A percentile compares a stretch with the other conserved stretches of the same genome.
These are phyloP conservation scores for Paraphaeosphaeria minitans DNA, from an alignment of 2,329 filamentous ascomycete species.

Conservation along the genomic window DNA sequence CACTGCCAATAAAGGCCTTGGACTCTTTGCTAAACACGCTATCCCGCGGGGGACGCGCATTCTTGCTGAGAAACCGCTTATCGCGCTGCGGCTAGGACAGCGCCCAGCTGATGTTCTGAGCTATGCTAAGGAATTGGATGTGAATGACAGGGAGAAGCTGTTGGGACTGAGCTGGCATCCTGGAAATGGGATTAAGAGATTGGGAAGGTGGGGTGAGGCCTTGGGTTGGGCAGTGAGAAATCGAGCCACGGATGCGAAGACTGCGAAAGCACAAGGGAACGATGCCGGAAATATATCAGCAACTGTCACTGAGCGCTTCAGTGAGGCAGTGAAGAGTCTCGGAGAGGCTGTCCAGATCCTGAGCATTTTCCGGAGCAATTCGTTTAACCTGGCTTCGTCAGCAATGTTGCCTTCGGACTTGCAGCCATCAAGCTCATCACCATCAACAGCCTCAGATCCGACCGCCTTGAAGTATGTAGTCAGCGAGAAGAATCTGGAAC, in stretches of 20 bases:
- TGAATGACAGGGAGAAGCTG: background rate
- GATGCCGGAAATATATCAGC: background rate
- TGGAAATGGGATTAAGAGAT: background rate
- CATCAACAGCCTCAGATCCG: background rate
- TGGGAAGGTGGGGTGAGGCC: conserved; percentile 2
- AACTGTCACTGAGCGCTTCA: background rate
- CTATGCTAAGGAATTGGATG: background rate
- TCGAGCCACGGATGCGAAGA: background rate
- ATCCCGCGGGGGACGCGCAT: conserved; percentile 5
- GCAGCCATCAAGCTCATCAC: background rate
- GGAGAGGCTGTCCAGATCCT: conserved; percentile 1
- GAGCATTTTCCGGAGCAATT: conserved; percentile 10
- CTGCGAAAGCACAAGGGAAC: background rate
- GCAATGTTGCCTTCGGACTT: background rate
- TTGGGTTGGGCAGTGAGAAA: background rate
- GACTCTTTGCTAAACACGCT: conserved; percentile 2
- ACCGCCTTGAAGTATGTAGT: background rate
- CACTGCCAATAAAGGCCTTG: conserved; percentile 9
- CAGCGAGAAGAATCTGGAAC: too few species aligned
- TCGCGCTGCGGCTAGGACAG: background rate
- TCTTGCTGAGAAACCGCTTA: conserved; percentile 5
- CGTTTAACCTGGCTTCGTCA: conserved; percentile 2
- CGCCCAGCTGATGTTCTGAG: conserved; percentile 1
- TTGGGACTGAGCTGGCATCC: conserved; percentile 1
- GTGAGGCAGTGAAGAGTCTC: background rate